Base-by-base conservation (phyloP, 495 filamentous ascomycete genomes). In the Daldinia caldariorum region DNA sequence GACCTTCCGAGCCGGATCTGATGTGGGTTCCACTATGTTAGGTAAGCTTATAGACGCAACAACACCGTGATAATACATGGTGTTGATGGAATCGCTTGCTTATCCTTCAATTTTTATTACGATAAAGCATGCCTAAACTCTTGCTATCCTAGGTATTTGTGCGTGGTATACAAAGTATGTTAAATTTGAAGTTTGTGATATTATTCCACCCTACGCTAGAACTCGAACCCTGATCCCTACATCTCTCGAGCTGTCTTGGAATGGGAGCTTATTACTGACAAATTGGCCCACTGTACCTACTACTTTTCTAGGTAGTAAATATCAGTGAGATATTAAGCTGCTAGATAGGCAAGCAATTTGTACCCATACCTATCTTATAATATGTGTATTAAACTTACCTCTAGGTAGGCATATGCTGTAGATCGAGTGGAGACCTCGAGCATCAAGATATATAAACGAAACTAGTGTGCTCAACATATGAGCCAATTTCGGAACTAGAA, bases 361-460 rank as follows among this genome's bases (percentile, higher is more conserved):
- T 47, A 1, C 5, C 9, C 3, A 5, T 47, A 47, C 32, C 32
- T 34, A 34, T 7, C 32, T 34, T 4, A 7, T n/a, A n/a, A n/a
- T n/a, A n/a, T n/a, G 14, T 45, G 14, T 14, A 45, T 45, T 16
- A 16, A 20, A 26, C 26, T 26, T 45, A 12, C 43, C 43, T n/a
- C n/a, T n/a, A n/a, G n/a, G n/a, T 32, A 29, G 49, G 49, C 5
- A 31, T 7, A 32, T 31, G 2, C 26, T 10, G 22, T 53, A 32
- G 12, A 53, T 53, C n/a, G 29, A 53, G 49, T 53, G 49, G 49
- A 53, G 12, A 29, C 13, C 31, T 51, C 20, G 10, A 51, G 47
- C 47, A 0, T 51, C 20, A 22, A 51, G 47, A 51, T 51, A 29
- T 51, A 5, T 16, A 13, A 31, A 32, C 31, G 51, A 45, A 45